Conservation (phyloP, 2,329 filamentous ascomycete genomes). For the Fusarium guadeloupense region DNA sequence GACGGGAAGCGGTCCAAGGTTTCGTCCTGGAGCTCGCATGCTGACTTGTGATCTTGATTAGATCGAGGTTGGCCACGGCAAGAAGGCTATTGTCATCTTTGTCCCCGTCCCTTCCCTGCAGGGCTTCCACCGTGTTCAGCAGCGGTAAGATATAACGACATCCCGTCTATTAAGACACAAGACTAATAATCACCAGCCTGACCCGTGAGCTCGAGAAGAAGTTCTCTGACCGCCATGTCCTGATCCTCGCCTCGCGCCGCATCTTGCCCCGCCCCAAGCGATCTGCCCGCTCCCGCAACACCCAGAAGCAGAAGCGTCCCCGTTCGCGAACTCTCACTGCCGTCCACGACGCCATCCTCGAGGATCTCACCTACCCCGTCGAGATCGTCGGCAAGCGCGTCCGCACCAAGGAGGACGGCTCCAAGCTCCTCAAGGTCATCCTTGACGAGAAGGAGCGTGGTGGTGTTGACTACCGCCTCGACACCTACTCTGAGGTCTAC, state of each 20-base stretch:
- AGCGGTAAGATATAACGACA: slow-evolving; percentile 85
- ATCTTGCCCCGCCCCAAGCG: slow-evolving; percentile 99
- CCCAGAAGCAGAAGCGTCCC: slow-evolving; percentile 98
- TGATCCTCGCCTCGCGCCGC: slow-evolving; percentile 98
- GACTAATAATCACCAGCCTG: slow-evolving; percentile 67
- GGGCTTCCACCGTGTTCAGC: slow-evolving; percentile 99
- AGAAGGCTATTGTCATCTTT: slow-evolving; percentile 99
- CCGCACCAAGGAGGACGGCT: slow-evolving; percentile 98
- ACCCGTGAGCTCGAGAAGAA: slow-evolving; percentile 99
- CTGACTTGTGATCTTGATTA: slow-evolving; percentile 76
- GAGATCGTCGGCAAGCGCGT: slow-evolving; percentile 99
- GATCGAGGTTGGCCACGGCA: slow-evolving; percentile 99
- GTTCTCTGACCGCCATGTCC: slow-evolving; percentile 99
- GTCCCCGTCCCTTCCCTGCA: slow-evolving; percentile 98
- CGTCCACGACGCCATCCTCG: slow-evolving; percentile 98
- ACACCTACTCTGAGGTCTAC: slow-evolving; percentile 99
- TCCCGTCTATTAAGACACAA: background rate
- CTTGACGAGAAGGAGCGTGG: slow-evolving; percentile 99
- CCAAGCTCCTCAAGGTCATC: slow-evolving; percentile 98
- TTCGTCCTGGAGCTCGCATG: slow-evolving; percentile 78
- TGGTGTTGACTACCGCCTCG: slow-evolving; percentile 98
- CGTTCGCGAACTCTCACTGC: slow-evolving; percentile 97
- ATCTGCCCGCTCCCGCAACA: slow-evolving; percentile 94
- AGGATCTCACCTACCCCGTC: slow-evolving; percentile 98
- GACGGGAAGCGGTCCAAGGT: slow-evolving; percentile 80